These are phyloP conservation scores for Corrigiola litoralis DNA, from an alignment of 179 eudicot genomes.

Conservation along the genomic window DNA sequence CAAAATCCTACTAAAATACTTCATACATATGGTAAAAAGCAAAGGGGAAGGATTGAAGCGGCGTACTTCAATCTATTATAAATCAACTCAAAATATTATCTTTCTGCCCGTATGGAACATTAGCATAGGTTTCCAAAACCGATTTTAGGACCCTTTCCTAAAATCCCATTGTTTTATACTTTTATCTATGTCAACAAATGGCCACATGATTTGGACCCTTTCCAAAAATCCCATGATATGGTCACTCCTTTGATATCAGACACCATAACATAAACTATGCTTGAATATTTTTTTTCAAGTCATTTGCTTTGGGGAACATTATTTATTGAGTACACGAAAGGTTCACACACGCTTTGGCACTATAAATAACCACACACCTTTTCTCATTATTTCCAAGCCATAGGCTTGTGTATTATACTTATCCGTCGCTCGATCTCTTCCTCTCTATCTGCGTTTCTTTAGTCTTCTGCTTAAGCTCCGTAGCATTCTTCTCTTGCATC, in stretches of 20 bases:
- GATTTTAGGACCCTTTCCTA: neutral
- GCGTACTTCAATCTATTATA: no score
- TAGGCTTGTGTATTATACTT: slow-evolving; percentile 6
- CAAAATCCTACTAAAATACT: neutral
- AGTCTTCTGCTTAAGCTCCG: neutral
- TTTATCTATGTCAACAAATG: slow-evolving; percentile 16
- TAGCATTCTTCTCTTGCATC: neutral
- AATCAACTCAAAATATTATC: no score
- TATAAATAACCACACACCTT: slow-evolving; percentile 31
- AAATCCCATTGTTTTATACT: slow-evolving; percentile 19
- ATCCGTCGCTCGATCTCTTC: neutral
- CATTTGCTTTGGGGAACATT: neutral
- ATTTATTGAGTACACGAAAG: slow-evolving; percentile 16
- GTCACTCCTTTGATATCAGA: slow-evolving; percentile 29
- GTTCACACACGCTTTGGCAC: slow-evolving; percentile 5
- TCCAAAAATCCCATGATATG: slow-evolving; percentile 23
- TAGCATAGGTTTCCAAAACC: no score
- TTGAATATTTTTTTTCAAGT: slow-evolving; percentile 15
- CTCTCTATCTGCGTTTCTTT: neutral
- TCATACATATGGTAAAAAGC: neutral
- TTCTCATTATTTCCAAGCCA: slow-evolving; percentile 23
- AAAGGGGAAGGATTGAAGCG: no score
- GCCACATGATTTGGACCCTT: slow-evolving; percentile 21
- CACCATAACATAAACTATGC: slow-evolving; percentile 12
- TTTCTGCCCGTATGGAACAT: no score